phyloP scores from a whole-genome alignment of 2,329 filamentous ascomycete species.

The Mollisiaceae sp. region DNA sequence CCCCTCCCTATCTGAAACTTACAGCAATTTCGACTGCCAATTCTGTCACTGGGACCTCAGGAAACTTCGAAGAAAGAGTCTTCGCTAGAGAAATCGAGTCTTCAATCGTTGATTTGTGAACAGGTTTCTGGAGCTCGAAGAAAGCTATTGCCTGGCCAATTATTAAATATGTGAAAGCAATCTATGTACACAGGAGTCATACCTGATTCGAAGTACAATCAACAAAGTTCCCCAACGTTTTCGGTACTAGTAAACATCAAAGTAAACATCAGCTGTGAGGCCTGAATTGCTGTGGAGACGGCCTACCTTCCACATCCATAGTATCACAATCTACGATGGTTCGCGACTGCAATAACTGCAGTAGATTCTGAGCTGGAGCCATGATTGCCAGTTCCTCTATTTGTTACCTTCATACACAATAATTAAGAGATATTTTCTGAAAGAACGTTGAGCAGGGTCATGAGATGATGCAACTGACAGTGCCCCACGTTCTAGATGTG shows the following conservation, averaged over 20 bases:
- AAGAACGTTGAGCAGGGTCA: neutral
- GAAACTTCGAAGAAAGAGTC: slow-evolving; percentile 42
- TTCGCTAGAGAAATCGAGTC: slow-evolving; percentile 45
- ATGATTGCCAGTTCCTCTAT: slow-evolving; percentile 11
- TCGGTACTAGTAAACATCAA: slow-evolving; percentile 47
- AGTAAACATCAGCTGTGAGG: slow-evolving; percentile 7
- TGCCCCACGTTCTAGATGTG: slow-evolving; percentile 3
- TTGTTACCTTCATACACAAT: neutral
- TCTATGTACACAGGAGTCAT: slow-evolving; percentile 14
- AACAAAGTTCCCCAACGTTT: slow-evolving; percentile 52
- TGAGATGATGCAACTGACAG: slow-evolving; percentile 1
- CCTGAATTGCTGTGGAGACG: neutral
- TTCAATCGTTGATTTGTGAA: slow-evolving; percentile 47
- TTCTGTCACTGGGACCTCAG: slow-evolving; percentile 48
- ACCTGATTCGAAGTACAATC: slow-evolving; percentile 62
- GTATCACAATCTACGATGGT: slow-evolving; percentile 59
- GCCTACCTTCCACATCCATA: slow-evolving; percentile 52
- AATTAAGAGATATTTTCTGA: neutral
- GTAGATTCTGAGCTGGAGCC: slow-evolving; percentile 40
- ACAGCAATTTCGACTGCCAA: slow-evolving; percentile 63
- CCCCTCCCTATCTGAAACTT: slow-evolving; percentile 21
- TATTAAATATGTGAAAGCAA: neutral
- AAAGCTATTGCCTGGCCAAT: slow-evolving; percentile 53
- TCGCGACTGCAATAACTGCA: slow-evolving; percentile 50
- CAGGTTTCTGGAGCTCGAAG: slow-evolving; percentile 50